Evolutionary conservation across 2,329 filamentous ascomycete species (phyloP).

Genomic region (Coniella vitis): DNA sequence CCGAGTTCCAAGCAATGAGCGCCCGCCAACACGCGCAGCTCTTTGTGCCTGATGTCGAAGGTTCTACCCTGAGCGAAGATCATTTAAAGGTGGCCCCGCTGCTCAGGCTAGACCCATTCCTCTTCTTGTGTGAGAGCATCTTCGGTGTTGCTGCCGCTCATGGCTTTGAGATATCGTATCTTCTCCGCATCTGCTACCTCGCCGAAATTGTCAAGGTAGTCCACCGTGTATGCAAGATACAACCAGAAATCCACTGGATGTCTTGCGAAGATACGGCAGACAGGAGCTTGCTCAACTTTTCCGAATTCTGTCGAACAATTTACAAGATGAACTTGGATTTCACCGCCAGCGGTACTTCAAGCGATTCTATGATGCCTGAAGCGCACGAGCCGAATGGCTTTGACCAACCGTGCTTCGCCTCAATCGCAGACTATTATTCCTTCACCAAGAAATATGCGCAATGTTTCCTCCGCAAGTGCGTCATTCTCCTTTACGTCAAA

Average conservation of each 20-base stretch:
- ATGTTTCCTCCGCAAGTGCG: slow-evolving; percentile 79
- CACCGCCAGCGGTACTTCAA: slow-evolving; percentile 21
- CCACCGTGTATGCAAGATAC: slow-evolving; percentile 49
- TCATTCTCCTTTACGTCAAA: slow-evolving; percentile 78
- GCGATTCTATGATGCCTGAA: slow-evolving; percentile 7
- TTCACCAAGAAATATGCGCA: slow-evolving; percentile 77
- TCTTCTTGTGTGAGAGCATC: slow-evolving; percentile 75
- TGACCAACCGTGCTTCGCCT: slow-evolving; percentile 47
- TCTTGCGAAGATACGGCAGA: slow-evolving; percentile 23
- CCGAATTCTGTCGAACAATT: slow-evolving; percentile 45
- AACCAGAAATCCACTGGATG: slow-evolving; percentile 36
- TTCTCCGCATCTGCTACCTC: slow-evolving; percentile 81
- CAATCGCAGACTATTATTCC: slow-evolving; percentile 46
- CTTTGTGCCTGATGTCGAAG: slow-evolving; percentile 44
- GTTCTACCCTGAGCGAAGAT: not conserved
- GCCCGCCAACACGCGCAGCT: slow-evolving; percentile 69
- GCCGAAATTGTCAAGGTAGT: slow-evolving; percentile 85
- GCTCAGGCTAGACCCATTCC: slow-evolving; percentile 63
- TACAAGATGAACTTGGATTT: slow-evolving; percentile 38
- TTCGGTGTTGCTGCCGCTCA: slow-evolving; percentile 63
- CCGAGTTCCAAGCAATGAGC: slow-evolving; percentile 61
- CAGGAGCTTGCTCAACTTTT: slow-evolving; percentile 46
- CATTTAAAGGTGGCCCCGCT: slow-evolving; percentile 39
- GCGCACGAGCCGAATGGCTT: slow-evolving; percentile 40
- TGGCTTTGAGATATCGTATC: slow-evolving; percentile 66